Conservation (phyloP, 1,284 basidiomycete genomes). For the Naganishia cerealis region DNA sequence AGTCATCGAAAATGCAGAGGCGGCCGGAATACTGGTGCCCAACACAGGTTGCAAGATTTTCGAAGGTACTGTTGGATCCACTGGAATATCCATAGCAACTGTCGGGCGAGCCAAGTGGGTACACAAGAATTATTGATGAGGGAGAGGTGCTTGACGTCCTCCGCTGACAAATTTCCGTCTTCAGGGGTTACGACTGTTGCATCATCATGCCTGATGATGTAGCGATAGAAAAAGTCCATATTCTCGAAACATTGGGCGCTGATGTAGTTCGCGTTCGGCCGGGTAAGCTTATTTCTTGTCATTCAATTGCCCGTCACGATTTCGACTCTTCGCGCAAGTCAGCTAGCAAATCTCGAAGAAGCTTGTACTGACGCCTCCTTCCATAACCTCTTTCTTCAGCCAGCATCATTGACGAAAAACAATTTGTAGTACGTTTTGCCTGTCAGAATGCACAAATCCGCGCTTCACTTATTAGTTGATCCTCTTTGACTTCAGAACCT, state of each 20-base stretch:
- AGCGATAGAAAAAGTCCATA: conserved; percentile 81
- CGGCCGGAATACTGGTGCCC: conserved; percentile 75
- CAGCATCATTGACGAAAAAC: conserved; percentile 90
- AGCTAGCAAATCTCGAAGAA: not conserved
- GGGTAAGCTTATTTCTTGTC: conserved; percentile 33
- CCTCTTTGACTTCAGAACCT: conserved; percentile 63
- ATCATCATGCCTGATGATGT: conserved; percentile 95
- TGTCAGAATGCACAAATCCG: conserved; percentile 9
- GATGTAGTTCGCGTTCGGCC: conserved; percentile 79
- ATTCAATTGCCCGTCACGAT: not conserved
- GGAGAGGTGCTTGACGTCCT: not conserved
- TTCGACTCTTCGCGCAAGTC: not conserved
- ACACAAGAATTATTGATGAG: not conserved
- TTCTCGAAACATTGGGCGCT: conserved; percentile 80
- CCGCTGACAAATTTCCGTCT: not conserved
- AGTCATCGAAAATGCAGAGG: conserved; percentile 94
- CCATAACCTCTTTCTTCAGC: conserved; percentile 51
- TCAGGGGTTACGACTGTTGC: conserved; percentile 57
- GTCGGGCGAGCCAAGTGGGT: conserved; percentile 79
- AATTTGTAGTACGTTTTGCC: conserved; percentile 61
- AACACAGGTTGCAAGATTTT: conserved; percentile 90
- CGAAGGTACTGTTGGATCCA: conserved; percentile 95
- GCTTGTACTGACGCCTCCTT: not conserved
- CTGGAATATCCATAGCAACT: conserved; percentile 93
- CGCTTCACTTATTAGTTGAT: conserved; percentile 2